Evolutionary conservation across 495 filamentous ascomycete species (phyloP).

Genomic region (Penicillium odoratum): DNA sequence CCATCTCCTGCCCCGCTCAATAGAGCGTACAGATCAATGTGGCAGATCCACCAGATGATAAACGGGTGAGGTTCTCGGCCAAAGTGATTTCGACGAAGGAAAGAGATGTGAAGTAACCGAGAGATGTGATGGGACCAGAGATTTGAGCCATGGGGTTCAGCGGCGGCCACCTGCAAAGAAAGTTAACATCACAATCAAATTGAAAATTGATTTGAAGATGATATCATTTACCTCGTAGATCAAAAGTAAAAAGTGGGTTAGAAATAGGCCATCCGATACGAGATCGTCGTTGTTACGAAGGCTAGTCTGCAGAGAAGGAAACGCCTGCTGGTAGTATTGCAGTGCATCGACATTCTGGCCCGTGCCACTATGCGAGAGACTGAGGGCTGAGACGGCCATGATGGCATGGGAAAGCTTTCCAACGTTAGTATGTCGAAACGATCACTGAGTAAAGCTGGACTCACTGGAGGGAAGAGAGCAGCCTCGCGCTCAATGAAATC

Average conservation of each 20-base stretch:
- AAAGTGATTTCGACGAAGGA: slow-evolving; percentile 45
- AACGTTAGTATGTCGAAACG: slow-evolving; percentile 14
- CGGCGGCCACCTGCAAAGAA: slow-evolving; percentile 43
- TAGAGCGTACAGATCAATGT: slow-evolving; percentile 58
- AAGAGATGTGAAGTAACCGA: slow-evolving; percentile 52
- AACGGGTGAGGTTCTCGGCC: slow-evolving; percentile 51
- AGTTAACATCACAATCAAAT: neutral
- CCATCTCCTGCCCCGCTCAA: slow-evolving; percentile 54
- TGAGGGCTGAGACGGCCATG: slow-evolving; percentile 59
- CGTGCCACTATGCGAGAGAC: slow-evolving; percentile 49
- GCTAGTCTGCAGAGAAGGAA: slow-evolving; percentile 48
- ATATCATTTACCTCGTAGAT: slow-evolving; percentile 53
- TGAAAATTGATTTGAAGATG: neutral
- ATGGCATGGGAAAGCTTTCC: slow-evolving; percentile 59
- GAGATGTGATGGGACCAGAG: slow-evolving; percentile 58
- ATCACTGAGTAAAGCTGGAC: neutral
- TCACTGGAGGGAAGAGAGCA: slow-evolving; percentile 50
- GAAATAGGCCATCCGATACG: slow-evolving; percentile 56
- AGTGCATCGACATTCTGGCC: slow-evolving; percentile 48
- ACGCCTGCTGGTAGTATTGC: slow-evolving; percentile 57
- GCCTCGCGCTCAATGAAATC: slow-evolving; percentile 53
- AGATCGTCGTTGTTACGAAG: slow-evolving; percentile 50
- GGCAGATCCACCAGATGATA: slow-evolving; percentile 56
- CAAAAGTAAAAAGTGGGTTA: slow-evolving; percentile 61
- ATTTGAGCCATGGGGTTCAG: slow-evolving; percentile 45